Evolutionary conservation across 108 stramenopile species (phyloP).

Genomic region (Seminavis robusta): DNA sequence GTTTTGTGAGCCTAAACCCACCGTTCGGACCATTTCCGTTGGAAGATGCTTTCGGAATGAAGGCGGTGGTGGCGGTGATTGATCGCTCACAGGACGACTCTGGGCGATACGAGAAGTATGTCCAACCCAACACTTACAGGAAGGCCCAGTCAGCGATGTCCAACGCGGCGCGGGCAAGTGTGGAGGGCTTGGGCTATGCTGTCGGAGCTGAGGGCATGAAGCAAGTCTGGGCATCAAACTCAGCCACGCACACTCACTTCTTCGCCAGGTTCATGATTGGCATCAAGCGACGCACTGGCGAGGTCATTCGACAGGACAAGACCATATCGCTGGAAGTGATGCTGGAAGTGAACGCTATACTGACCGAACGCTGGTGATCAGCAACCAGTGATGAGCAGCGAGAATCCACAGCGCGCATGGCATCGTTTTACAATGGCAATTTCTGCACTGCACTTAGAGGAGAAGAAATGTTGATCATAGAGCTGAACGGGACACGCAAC

Average conservation of each 20-base stretch:
- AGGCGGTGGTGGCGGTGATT: conserved; percentile 22
- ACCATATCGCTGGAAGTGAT: conserved; percentile 5
- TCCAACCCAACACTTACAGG: conserved; percentile 25
- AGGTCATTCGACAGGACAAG: conserved; percentile 7
- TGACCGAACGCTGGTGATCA: background rate
- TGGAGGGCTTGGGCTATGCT: conserved; percentile 9
- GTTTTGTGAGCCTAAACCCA: too few species aligned
- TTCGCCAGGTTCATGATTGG: conserved; percentile 12
- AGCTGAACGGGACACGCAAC: too few species aligned
- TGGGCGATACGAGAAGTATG: conserved; percentile 9
- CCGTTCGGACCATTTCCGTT: conserved; percentile 29
- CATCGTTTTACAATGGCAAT: background rate
- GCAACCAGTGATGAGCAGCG: too few species aligned
- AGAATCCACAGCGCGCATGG: background rate
- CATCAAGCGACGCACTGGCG: conserved; percentile 7
- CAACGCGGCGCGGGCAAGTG: conserved; percentile 2
- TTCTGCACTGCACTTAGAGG: background rate
- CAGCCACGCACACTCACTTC: conserved; percentile 1
- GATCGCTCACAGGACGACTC: conserved; percentile 5
- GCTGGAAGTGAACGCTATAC: background rate
- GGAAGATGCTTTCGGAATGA: conserved; percentile 26
- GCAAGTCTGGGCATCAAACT: background rate
- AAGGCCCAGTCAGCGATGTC: conserved; percentile 2
- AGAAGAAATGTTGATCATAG: too few species aligned
- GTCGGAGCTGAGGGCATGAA: conserved; percentile 6